These are phyloP conservation scores for Coprinopsis cinerea DNA, from an alignment of 768 basidiomycete genomes.

Conservation along the genomic window DNA sequence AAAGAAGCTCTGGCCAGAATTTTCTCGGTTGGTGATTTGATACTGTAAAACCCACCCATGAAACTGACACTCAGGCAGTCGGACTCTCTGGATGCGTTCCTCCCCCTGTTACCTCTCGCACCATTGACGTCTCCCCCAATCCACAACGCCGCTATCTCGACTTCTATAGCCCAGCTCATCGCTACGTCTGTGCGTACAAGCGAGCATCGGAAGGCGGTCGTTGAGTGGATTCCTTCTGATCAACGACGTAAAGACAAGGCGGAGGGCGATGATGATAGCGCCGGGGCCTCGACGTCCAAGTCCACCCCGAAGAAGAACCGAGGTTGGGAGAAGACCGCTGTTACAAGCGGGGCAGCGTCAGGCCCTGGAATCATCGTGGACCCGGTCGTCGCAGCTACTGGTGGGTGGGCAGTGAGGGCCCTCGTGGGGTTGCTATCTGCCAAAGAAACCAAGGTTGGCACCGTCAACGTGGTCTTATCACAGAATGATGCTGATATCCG, in stretches of 20 bases:
- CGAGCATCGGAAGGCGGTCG: constrained; percentile 42
- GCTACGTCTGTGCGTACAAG: constrained; percentile 44
- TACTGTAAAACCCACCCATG: too few relatives aligned
- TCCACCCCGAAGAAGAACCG: constrained; percentile 49
- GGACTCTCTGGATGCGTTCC: constrained; percentile 58
- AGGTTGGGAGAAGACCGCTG: constrained; percentile 67
- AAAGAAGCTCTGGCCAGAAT: constrained; percentile 52
- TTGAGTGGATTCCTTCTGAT: constrained; percentile 56
- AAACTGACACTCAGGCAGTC: too few relatives aligned
- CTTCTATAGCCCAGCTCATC: constrained; percentile 55
- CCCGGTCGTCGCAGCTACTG: constrained; percentile 35
- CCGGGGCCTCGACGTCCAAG: background rate
- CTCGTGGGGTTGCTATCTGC: constrained; percentile 42
- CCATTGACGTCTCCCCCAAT: constrained; percentile 18
- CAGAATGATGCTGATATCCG: background rate
- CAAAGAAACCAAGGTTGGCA: constrained; percentile 49
- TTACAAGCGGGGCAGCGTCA: background rate
- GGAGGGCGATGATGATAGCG: background rate
- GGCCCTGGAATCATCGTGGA: constrained; percentile 21
- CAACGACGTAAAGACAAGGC: constrained; percentile 29
- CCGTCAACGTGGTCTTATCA: background rate
- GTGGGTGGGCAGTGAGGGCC: constrained; percentile 56
- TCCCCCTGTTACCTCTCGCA: constrained; percentile 60
- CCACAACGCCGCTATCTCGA: constrained; percentile 30
- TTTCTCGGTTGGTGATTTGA: constrained; percentile 56